Percentiles rank a stretch among this genome's conserved stretches.
phyloP scores from a whole-genome alignment of 306 rosid species.

The Potentilla sterilis region DNA sequence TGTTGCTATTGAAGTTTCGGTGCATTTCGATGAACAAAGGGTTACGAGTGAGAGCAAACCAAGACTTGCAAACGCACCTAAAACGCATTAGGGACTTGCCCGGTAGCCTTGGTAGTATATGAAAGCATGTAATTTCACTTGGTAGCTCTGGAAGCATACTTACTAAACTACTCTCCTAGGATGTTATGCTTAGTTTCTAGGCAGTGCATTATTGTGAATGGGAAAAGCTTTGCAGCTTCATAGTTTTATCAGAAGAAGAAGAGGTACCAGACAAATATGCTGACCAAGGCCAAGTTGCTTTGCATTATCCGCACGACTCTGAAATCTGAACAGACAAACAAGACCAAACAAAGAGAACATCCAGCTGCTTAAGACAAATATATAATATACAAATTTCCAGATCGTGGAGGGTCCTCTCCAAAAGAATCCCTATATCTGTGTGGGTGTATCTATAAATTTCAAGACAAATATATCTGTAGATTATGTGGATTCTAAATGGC shows the following conservation, averaged over 20 bases:
- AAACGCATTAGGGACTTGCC: neutral
- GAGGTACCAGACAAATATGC: neutral
- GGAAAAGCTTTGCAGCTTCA: neutral
- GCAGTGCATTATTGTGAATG: neutral
- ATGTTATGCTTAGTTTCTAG: neutral
- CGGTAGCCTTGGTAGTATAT: neutral
- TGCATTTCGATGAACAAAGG: conserved; percentile 1
- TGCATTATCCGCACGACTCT: neutral
- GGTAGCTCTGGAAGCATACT: neutral
- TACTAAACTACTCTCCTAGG: neutral
- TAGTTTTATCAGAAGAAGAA: neutral
- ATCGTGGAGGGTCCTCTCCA: too few relatives aligned
- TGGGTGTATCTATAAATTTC: too few relatives aligned
- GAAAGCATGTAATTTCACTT: neutral
- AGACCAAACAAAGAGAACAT: neutral
- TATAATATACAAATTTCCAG: too few relatives aligned
- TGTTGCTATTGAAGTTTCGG: neutral
- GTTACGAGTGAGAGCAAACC: conserved; percentile 3
- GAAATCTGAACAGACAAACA: neutral
- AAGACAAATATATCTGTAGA: too few relatives aligned
- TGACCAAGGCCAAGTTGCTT: neutral
- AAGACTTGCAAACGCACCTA: conserved; percentile 5
- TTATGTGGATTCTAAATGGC: neutral
- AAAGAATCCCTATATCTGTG: neutral
- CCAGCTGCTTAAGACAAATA: neutral